phyloP scores from a whole-genome alignment of 1,284 basidiomycete species.

The Melanopsichium pennsylvanicum region DNA sequence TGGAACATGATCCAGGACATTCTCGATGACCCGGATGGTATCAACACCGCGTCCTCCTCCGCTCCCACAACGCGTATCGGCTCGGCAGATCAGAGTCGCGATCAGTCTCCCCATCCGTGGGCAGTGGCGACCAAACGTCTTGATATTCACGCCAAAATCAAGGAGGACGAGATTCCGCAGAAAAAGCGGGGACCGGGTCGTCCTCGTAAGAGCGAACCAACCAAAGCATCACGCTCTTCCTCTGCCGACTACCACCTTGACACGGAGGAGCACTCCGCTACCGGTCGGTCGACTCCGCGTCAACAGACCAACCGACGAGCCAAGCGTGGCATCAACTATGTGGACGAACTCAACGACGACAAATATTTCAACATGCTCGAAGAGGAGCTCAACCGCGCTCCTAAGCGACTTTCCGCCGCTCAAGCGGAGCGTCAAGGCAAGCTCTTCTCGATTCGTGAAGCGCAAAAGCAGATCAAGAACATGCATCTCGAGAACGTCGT shows the following conservation, averaged over 20 bases:
- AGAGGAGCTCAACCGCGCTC: slow-evolving; percentile 14
- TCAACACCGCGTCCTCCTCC: slow-evolving; percentile 28
- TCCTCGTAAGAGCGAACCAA: slow-evolving; percentile 9
- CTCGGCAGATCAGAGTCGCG: slow-evolving; percentile 26
- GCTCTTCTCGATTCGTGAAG: slow-evolving; percentile 48
- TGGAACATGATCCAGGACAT: slow-evolving; percentile 49
- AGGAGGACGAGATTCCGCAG: not conserved
- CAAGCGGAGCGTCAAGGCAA: slow-evolving; percentile 54
- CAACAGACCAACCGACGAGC: slow-evolving; percentile 17
- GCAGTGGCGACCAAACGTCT: slow-evolving; percentile 17
- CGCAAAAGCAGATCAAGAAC: slow-evolving; percentile 80
- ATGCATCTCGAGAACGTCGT: slow-evolving; percentile 90
- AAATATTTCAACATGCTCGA: slow-evolving; percentile 49
- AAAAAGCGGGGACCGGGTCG: slow-evolving; percentile 14
- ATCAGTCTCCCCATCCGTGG: slow-evolving; percentile 31
- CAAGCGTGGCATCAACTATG: slow-evolving; percentile 35
- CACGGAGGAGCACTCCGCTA: slow-evolving; percentile 16
- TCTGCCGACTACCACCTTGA: slow-evolving; percentile 15
- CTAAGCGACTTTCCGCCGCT: slow-evolving; percentile 19
- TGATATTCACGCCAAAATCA: slow-evolving; percentile 9
- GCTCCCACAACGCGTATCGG: slow-evolving; percentile 21
- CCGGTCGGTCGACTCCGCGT: slow-evolving; percentile 35
- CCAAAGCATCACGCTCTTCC: slow-evolving; percentile 14
- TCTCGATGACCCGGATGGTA: slow-evolving; percentile 42
- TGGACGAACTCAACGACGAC: slow-evolving; percentile 45